A percentile compares a stretch with the other conserved stretches of the same genome.
Evolutionary conservation across 768 basidiomycete species (phyloP).

Genomic region (Boletus barrowsii): DNA sequence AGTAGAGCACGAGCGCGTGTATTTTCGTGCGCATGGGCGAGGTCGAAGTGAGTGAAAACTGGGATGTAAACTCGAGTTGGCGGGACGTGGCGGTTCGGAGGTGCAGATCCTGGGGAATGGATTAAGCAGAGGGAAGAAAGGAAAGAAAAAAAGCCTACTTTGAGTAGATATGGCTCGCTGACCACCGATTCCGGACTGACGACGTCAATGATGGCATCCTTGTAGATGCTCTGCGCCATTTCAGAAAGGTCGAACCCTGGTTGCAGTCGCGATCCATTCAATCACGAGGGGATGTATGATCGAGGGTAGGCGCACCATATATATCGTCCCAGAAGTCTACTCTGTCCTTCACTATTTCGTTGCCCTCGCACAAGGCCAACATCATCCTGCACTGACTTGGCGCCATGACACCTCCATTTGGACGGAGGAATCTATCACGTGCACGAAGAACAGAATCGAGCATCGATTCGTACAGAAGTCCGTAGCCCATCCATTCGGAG

Average conservation of each 20-base stretch:
- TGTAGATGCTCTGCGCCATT: constrained; percentile 73
- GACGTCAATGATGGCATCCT: constrained; percentile 84
- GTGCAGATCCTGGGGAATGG: constrained; percentile 62
- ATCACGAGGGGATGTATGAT: neutral
- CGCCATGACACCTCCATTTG: constrained; percentile 75
- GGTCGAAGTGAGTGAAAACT: constrained; percentile 71
- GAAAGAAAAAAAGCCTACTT: constrained; percentile 43
- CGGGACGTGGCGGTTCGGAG: constrained; percentile 59
- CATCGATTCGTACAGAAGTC: constrained; percentile 94
- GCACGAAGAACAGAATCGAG: constrained; percentile 91
- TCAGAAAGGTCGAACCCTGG: constrained; percentile 84
- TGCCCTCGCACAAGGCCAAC: constrained; percentile 77
- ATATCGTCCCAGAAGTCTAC: constrained; percentile 88
- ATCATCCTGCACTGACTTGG: constrained; percentile 88
- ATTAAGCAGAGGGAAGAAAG: neutral
- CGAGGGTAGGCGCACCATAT: constrained; percentile 57
- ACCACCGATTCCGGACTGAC: constrained; percentile 62
- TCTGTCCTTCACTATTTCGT: constrained; percentile 73
- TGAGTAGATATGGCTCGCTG: constrained; percentile 61
- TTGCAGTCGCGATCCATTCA: neutral
- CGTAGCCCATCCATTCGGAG: constrained; percentile 98
- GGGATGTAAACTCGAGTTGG: constrained; percentile 75
- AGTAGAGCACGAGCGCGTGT: constrained; percentile 84
- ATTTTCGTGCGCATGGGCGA: constrained; percentile 60
- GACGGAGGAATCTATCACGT: constrained; percentile 78